Base-by-base conservation (phyloP, 2,329 filamentous ascomycete species). In the Microcyclospora tardicrescens region DNA sequence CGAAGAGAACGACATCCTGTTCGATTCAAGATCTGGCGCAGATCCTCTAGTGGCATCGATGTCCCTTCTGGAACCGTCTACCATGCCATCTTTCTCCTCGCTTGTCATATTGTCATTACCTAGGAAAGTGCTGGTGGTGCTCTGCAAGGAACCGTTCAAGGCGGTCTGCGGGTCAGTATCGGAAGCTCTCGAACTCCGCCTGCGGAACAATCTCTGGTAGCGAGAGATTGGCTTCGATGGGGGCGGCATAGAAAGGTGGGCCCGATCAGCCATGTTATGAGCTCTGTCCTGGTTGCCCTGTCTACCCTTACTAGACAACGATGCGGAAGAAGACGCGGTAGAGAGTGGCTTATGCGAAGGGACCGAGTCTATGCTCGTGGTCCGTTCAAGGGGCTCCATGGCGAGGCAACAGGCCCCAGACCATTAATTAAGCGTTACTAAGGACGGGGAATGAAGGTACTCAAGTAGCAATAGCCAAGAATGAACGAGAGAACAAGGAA, bases 1-100 rank as follows among this genome's bases (percentile, higher is more conserved):
- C 1, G 82, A 87, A 6, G 79, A 83, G 43, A 80, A 72, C 16
- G 81, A 86, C 55, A 81, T 67, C 36, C 82, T 75, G 52, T 83
- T 81, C 33, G 66, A 66, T 30, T 79, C 64, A 27, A 51, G 35
- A 30, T 56, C 54, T 15, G 49, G 49, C 34, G 57, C 56, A 6
- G 48, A 41, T 40, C 54, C 46, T 34, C 49, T 45, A 8, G 19
- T 24, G 19, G 8, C 16, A 39, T 19, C 13, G 30, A 19, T 12
- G 30, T 37, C 10, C 34, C 28, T 34, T 33, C 16, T 37, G 15
- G 6, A 14, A n/a, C n/a, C 14, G 19, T 24, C 19, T 24, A 24
- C 19, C 19, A 24, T 4, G 4, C 19, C 19, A 24, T 24, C 19
- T 24, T 24, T 24, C 19, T 24, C 19, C 19, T 24, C 19, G 19